Evolutionary conservation across 345 rosid genomes (phyloP).

Genomic region (Populus euphratica): DNA sequence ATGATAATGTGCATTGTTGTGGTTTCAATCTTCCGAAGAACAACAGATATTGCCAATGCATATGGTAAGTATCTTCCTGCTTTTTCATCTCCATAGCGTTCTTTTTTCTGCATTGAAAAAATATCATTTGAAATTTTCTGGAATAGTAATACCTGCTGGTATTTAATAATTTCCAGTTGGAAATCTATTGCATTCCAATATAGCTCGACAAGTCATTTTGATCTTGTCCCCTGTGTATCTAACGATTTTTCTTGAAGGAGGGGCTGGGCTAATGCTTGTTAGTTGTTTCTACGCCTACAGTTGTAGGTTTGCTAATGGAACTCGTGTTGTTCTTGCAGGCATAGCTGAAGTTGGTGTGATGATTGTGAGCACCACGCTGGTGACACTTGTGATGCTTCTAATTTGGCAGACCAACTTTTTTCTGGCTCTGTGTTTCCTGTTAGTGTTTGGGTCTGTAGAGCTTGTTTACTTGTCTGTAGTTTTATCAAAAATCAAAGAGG

Average conservation of each 20-base stretch:
- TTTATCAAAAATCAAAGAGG: constrained; percentile 65
- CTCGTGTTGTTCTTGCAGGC: constrained; percentile 45
- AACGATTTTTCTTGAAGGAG: neutral
- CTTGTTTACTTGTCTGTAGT: constrained; percentile 76
- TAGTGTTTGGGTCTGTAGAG: constrained; percentile 79
- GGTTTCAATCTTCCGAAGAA: constrained; percentile 78
- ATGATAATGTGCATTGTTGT: constrained; percentile 88
- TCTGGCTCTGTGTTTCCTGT: constrained; percentile 73
- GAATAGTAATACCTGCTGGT: neutral
- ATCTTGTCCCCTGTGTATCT: neutral
- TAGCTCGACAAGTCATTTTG: neutral
- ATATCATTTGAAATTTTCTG: neutral
- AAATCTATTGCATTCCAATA: neutral
- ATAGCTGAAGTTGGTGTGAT: constrained; percentile 98
- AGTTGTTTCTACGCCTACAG: neutral
- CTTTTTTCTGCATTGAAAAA: constrained; percentile 1
- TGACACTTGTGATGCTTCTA: constrained; percentile 88
- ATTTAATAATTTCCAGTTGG: neutral
- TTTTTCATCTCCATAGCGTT: neutral
- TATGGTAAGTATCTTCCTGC: constrained; percentile 52
- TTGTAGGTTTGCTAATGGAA: constrained; percentile 1
- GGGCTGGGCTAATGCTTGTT: neutral
- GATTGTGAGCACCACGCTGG: constrained; percentile 80
- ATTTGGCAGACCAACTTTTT: constrained; percentile 89
- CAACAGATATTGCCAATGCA: constrained; percentile 95